Evolutionary conservation across 371 early-diverging fungal species (phyloP).

Genomic region (Mortierella sp.): DNA sequence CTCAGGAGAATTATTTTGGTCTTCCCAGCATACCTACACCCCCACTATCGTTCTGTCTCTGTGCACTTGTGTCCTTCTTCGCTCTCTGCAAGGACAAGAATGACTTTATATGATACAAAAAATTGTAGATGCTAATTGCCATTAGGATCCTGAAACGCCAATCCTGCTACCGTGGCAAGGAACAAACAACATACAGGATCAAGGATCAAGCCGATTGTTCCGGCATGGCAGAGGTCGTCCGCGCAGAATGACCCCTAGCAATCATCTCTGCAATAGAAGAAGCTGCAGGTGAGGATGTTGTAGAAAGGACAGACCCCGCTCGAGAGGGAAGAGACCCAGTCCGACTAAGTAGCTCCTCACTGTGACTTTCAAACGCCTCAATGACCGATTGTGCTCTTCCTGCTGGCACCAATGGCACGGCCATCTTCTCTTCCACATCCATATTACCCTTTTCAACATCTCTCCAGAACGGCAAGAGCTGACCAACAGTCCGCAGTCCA

Average conservation of each 20-base stretch:
- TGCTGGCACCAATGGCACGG: constrained; percentile 32
- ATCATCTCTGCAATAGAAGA: constrained; percentile 29
- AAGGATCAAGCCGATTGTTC: no score
- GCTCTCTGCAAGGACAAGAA: no score
- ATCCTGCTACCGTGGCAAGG: no score
- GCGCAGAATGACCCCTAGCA: constrained; percentile 18
- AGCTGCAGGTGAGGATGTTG: background rate
- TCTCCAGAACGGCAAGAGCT: constrained; percentile 47
- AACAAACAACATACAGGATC: no score
- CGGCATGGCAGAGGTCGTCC: constrained; percentile 6
- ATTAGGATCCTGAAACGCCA: no score
- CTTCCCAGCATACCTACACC: no score
- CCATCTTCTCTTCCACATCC: constrained; percentile 30
- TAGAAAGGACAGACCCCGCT: constrained; percentile 19
- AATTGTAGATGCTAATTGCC: no score
- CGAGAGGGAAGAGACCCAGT: constrained; percentile 2
- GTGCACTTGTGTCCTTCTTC: no score
- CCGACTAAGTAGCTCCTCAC: background rate
- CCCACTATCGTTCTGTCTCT: no score
- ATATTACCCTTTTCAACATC: constrained; percentile 40
- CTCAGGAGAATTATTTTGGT: no score
- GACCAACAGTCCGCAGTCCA: constrained; percentile 34
- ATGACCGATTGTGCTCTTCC: constrained; percentile 28
- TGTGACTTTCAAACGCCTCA: constrained; percentile 35
- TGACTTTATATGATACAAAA: no score